phyloP scores from a whole-genome alignment of 2,329 filamentous ascomycete species.

The Talaromyces sp. region DNA sequence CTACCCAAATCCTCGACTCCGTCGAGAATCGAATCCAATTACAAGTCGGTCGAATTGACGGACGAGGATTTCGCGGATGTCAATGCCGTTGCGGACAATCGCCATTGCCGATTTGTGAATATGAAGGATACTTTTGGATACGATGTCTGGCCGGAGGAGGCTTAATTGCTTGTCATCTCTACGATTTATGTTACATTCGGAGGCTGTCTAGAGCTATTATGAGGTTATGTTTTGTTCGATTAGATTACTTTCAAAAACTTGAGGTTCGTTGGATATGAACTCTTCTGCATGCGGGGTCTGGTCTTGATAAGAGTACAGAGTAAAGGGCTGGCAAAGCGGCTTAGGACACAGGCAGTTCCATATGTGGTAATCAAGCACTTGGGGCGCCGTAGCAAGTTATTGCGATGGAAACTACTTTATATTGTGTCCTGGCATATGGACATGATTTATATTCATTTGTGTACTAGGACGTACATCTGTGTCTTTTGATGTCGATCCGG shows the following conservation, averaged over 20 bases:
- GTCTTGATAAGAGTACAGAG: no score
- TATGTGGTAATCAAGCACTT: no score
- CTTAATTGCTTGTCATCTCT: slow-evolving; percentile 1
- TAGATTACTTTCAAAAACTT: not conserved
- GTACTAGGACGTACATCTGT: no score
- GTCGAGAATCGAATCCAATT: slow-evolving; percentile 64
- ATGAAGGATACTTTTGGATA: slow-evolving; percentile 80
- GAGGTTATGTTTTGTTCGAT: not conserved
- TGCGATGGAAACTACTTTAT: no score
- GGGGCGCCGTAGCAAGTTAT: no score
- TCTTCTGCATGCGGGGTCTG: not conserved
- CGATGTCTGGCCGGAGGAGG: slow-evolving; percentile 64
- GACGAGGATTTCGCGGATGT: slow-evolving; percentile 58
- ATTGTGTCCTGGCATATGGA: no score
- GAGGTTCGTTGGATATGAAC: not conserved
- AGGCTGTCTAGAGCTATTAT: not conserved
- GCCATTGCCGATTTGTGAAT: slow-evolving; percentile 70
- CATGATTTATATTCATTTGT: no score
- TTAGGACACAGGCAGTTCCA: no score
- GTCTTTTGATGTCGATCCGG: no score
- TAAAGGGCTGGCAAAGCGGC: no score
- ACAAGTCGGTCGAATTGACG: slow-evolving; percentile 57
- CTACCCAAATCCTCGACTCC: slow-evolving; percentile 68
- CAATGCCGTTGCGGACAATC: slow-evolving; percentile 60
- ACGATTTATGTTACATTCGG: not conserved